These are phyloP conservation scores for Petasospora fabianii DNA, from an alignment of 1,139 yeast genomes.

Conservation along the genomic window DNA sequence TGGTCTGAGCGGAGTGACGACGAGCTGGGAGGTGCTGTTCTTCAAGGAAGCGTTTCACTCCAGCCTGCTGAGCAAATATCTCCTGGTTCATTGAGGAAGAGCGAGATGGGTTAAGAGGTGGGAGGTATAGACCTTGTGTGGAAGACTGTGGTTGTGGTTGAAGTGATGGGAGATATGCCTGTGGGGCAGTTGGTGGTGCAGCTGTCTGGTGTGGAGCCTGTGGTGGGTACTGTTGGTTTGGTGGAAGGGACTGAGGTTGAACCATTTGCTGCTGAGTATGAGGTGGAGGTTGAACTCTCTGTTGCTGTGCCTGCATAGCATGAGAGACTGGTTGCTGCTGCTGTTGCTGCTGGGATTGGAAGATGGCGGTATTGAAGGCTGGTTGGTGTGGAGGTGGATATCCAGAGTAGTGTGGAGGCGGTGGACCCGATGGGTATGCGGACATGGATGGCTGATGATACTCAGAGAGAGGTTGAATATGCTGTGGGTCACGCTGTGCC, in stretches of 20 bases:
- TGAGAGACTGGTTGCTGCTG: slow-evolving; percentile 1
- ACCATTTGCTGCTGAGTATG: slow-evolving; percentile 5
- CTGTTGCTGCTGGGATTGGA: slow-evolving; percentile 12
- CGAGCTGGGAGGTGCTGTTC: slow-evolving; percentile 25
- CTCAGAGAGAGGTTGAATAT: slow-evolving; percentile 9
- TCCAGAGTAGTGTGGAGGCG: not conserved
- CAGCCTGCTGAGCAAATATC: slow-evolving; percentile 23
- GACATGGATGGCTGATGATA: slow-evolving; percentile 2
- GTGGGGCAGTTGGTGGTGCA: slow-evolving; percentile 1
- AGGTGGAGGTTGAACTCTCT: slow-evolving; percentile 1
- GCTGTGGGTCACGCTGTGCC: slow-evolving; percentile 6
- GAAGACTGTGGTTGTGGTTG: slow-evolving; percentile 14
- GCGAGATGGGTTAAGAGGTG: slow-evolving; percentile 20
- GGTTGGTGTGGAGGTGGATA: slow-evolving; percentile 14
- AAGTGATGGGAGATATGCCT: slow-evolving; percentile 3
- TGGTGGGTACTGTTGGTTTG: slow-evolving; percentile 11
- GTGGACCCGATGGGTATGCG: no score
- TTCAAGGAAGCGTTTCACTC: slow-evolving; percentile 27
- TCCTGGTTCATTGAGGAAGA: slow-evolving; percentile 25
- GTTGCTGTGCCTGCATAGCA: slow-evolving; percentile 1
- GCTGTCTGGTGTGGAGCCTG: slow-evolving; percentile 8
- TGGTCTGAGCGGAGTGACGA: slow-evolving; percentile 28
- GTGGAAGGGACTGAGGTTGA: slow-evolving; percentile 5
- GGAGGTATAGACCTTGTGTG: no score
- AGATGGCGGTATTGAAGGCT: slow-evolving; percentile 20